phyloP scores from a whole-genome alignment of 2,329 filamentous ascomycete genomes.

The Dothiorella sarmentorum region DNA sequence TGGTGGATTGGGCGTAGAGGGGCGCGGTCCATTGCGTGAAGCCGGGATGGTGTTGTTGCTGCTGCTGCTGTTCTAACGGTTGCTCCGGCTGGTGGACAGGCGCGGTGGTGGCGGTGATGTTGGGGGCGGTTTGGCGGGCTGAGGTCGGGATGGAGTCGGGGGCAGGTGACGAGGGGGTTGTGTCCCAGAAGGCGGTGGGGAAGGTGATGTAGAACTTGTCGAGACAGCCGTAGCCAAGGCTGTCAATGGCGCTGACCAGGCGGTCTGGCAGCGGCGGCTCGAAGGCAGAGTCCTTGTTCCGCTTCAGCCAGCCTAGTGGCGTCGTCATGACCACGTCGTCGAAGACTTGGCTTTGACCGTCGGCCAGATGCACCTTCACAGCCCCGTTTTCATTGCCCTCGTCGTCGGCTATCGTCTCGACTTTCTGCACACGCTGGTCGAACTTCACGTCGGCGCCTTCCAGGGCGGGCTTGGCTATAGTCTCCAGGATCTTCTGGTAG shows the following conservation, averaged over 20 bases:
- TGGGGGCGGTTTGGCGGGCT: constrained; percentile 28
- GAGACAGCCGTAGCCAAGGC: constrained; percentile 66
- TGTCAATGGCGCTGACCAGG: constrained; percentile 59
- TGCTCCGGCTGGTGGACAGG: constrained; percentile 35
- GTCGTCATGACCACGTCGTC: constrained; percentile 67
- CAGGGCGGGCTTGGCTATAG: constrained; percentile 56
- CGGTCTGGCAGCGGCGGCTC: constrained; percentile 53
- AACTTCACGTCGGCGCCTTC: constrained; percentile 55
- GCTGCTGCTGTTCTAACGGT: constrained; percentile 24
- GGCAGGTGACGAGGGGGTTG: background rate
- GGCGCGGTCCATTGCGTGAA: constrained; percentile 77
- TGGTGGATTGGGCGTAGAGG: constrained; percentile 59
- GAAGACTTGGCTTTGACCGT: constrained; percentile 50
- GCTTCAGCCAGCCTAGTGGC: constrained; percentile 67
- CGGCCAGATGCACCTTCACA: constrained; percentile 47
- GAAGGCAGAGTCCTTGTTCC: constrained; percentile 53
- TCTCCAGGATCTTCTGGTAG: constrained; percentile 57
- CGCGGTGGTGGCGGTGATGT: constrained; percentile 36
- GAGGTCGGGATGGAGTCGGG: constrained; percentile 7
- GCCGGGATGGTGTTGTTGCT: constrained; percentile 49
- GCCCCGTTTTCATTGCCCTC: constrained; percentile 13
- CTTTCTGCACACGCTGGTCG: constrained; percentile 45
- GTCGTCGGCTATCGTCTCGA: constrained; percentile 26
- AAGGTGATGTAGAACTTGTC: constrained; percentile 67
- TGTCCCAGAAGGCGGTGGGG: constrained; percentile 70